Evolutionary conservation across 129 eudicot species (phyloP).

Genomic region (Artemisia annua): DNA sequence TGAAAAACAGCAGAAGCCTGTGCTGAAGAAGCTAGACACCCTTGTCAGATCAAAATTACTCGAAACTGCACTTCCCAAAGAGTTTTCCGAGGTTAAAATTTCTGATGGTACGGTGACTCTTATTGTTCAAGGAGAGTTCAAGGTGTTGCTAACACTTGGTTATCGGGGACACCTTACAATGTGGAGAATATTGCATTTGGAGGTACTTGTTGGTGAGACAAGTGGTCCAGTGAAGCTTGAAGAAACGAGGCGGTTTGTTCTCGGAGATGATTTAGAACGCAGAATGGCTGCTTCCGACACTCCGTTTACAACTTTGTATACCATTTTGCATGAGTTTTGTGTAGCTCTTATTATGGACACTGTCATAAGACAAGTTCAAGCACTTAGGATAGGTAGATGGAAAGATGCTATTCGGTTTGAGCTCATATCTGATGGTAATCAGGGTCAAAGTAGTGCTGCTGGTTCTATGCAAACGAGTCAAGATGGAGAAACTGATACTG

Average conservation of each 20-base stretch:
- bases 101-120: slow-evolving; percentile 82
- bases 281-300: slow-evolving; percentile 94
- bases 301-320: slow-evolving; percentile 75
- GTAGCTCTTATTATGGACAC: slow-evolving; percentile 95
- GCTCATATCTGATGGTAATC: slow-evolving; percentile 77
- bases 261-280: slow-evolving; percentile 97
- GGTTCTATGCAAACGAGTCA: slow-evolving; percentile 57
- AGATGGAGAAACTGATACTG: slow-evolving; percentile 82
- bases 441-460: slow-evolving; percentile 63
- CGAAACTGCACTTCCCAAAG: slow-evolving; percentile 81
- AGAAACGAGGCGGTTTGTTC: slow-evolving; percentile 75
- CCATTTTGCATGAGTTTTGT: slow-evolving; percentile 88
- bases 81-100: slow-evolving; percentile 74
- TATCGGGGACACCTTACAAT: slow-evolving; percentile 88
- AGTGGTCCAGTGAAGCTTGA: slow-evolving; percentile 90
- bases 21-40: slow-evolving; percentile 72
- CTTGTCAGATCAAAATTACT: slow-evolving; percentile 86
- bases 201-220: slow-evolving; percentile 95
- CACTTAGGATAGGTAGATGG: slow-evolving; percentile 91
- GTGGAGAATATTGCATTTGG: slow-evolving; percentile 98
- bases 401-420: slow-evolving; percentile 96
- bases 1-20: slow-evolving; percentile 80
- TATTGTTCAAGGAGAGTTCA: slow-evolving; percentile 93
- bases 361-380: slow-evolving; percentile 85
- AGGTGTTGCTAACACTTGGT: slow-evolving; percentile 94